These are phyloP conservation scores for Melastoma malabathricum DNA, from an alignment of 345 rosid species.

Conservation along the genomic window DNA sequence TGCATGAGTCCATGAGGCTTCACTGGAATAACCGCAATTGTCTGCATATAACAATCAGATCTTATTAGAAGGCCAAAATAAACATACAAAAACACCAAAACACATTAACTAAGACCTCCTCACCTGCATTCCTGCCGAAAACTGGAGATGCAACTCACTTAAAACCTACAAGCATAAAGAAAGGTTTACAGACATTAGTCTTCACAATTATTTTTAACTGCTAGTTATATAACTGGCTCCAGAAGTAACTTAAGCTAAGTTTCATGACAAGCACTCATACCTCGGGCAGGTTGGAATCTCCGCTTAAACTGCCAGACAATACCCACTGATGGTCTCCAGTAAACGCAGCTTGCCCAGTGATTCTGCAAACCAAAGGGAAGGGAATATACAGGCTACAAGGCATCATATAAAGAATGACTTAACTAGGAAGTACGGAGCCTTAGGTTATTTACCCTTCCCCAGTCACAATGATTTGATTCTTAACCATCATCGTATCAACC, in stretches of 20 bases:
- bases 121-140: constrained; percentile 92
- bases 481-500: constrained; percentile 58
- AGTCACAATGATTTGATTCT: constrained; percentile 48
- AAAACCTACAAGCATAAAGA: constrained; percentile 34
- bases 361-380: constrained; percentile 25
- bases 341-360: constrained; percentile 82
- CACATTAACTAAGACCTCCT: neutral
- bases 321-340: constrained; percentile 81
- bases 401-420: neutral
- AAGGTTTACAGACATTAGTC: constrained; percentile 1
- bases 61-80: too few species aligned
- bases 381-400: neutral
- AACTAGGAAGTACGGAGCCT: neutral
- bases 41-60: constrained; percentile 28
- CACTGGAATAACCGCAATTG: constrained; percentile 79
- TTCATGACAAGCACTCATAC: constrained; percentile 13
- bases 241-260: too few species aligned
- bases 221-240: too few species aligned
- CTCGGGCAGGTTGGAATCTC: constrained; percentile 60
- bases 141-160: constrained; percentile 61
- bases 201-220: neutral
- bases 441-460: constrained; percentile 69
- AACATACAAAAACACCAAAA: neutral
- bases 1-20: constrained; percentile 84
- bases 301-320: constrained; percentile 37